Percentiles rank a stretch among this genome's conserved stretches.
phyloP scores from a whole-genome alignment of 352 stramenopile species.

The Phytophthora macrochlamydospora region DNA sequence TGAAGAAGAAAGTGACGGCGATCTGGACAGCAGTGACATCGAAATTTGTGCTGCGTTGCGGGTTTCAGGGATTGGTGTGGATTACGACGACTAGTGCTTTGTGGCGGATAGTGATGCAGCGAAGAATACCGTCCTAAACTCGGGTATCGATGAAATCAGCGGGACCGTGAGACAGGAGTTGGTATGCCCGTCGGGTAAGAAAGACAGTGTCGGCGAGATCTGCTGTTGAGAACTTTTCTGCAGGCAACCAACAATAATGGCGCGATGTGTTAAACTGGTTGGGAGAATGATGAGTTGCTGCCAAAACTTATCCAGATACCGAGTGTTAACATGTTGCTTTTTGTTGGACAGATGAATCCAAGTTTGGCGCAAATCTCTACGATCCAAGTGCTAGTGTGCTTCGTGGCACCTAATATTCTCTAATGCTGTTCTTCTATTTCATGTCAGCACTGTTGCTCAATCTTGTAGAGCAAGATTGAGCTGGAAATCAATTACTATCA shows the following conservation, averaged over 20 bases:
- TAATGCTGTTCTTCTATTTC: background rate
- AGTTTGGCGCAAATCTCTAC: background rate
- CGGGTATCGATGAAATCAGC: too few relatives aligned
- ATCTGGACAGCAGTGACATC: too few relatives aligned
- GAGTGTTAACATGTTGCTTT: background rate
- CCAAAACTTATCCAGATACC: too few relatives aligned
- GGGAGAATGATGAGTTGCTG: background rate
- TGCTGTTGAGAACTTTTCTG: background rate
- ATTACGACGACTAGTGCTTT: too few relatives aligned
- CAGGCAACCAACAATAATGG: background rate
- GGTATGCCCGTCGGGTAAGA: too few relatives aligned
- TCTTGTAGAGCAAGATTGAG: background rate
- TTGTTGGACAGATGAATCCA: background rate
- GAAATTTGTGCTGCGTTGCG: too few relatives aligned
- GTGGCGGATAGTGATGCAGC: too few relatives aligned
- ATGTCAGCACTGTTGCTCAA: background rate
- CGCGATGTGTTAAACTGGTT: background rate
- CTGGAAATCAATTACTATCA: background rate
- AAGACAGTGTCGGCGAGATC: background rate
- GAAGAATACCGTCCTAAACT: too few relatives aligned
- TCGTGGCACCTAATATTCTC: background rate
- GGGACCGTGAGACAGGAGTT: too few relatives aligned
- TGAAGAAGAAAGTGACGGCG: too few relatives aligned
- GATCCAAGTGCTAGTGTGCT: background rate
- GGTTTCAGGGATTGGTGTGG: too few relatives aligned